Base-by-base conservation (phyloP, 345 rosid species). In the Populus nigra region DNA sequence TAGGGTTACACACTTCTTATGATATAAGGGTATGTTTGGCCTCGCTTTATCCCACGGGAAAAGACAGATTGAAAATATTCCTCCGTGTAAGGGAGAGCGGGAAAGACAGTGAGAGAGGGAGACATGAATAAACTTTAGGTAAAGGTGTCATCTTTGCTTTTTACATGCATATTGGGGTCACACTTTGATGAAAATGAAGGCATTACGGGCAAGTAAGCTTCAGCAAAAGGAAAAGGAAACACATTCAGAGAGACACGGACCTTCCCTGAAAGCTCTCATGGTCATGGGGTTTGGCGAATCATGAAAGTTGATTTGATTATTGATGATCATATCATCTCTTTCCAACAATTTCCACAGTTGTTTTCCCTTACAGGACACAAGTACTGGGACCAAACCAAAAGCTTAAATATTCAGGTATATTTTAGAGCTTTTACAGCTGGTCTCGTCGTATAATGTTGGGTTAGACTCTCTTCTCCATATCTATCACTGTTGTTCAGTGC, bases 381-480 rank as follows among this genome's bases (percentile, higher is more conserved):
- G 77, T 79, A 25, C 25, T 25, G 78, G 85, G 83, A 22, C 77
- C 83, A n/a, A 3, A 27, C 66, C 68, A 63, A 79, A 76, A 79
- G 80, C 78, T 57, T 49, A n/a, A 47, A 63, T 73, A 68, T 27
- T 55, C 38, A 45, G 59, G 59, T 53, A 7, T 53, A 47, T 53
- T 7, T 20, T 53, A 18, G 59, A 53, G 23, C 59, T 20, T 7
- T 53, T 7, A 20, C 59, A 53, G 8, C 59, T 53, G 23, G 59
- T 53, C 4, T 53, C 59, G 20, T 53, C 59, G 59, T 20, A 53
- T 6, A 20, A 53, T 53, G 59, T 20, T 53, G 59, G 23, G 18
- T 53, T 53, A 2, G 59, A 20, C 59, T 53, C 59, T 53, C 59
- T 47, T 47, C 53, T 43, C 47, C 47, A 2, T 43, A 1, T 10